Evolutionary conservation across 768 basidiomycete species (phyloP), one percentile per base, ranked within the genome.

Genomic region (Amanita pallidorosea): DNA sequence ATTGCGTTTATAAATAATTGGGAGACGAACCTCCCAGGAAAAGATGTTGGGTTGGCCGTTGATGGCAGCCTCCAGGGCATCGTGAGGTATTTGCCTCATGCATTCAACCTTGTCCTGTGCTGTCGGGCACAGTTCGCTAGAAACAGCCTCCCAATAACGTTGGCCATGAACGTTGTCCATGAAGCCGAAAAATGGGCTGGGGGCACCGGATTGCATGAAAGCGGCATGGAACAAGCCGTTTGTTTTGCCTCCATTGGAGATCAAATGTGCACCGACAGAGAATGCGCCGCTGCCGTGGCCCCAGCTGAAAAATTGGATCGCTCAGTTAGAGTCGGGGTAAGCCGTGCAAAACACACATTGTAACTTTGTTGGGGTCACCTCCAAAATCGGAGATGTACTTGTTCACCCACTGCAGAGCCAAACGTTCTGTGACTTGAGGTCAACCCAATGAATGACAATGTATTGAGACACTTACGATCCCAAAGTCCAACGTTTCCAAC

Each of bases 351-450:
- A 13, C 2, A 35, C n/a, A 72, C 70, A 73, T 65, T 4, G 68
- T 71, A 4, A 75, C 75, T 49, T 67, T 73, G 0, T 45, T 38
- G 1, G 71, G 67, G 56, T 81, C 75, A 8, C 80, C 80, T 3
- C 79, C 79, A 49, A 80, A 82, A 0, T 66, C 58, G 34, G 56
- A 55, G 50, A 80, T 76, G 57, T 81, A 65, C 45, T 73, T 63
- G 49, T 79, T 73, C 1, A 80, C 69, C 80, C 79, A 82, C 53
- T 70, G 58, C 9, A 82, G 57, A 2, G 74, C 77, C 18, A 71
- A 64, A 22, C 69, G 63, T 54, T 72, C 70, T 79, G 27, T n/a
- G 62, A 38, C 13, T 2, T 45, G 18, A 41, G 2, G 18, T 22
- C 40, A 41, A 3, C 33, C 5, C 7, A 2, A 5, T 43, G 9